Evolutionary conservation across 441 rosid genomes (phyloP), one percentile per base, ranked within the genome.

Genomic region (Gossypium gossypioides): DNA sequence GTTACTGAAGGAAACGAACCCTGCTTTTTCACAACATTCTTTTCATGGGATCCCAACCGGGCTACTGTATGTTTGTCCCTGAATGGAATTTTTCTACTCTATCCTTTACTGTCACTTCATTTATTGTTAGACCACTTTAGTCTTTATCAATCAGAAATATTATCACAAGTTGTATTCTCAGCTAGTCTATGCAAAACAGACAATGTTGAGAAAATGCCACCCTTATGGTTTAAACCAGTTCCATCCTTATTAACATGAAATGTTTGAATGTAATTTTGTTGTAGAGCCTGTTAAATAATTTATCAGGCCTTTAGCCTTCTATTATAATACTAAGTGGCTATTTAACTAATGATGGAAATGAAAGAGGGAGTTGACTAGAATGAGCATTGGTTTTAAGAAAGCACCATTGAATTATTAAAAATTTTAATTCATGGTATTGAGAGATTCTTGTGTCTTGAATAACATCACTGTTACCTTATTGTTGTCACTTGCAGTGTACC

Each of bases 1-100:
- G 81, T 96, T 63, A 84, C 90, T 4, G 97, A 93, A 85, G 98
- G 99, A 84, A 91, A 90, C 72, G 98, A 92, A 72, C 98, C 98
- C 48, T 86, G 90, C 79, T 92, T 92, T 86, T 96, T 92, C 85
- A 87, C 97, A 32, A 84, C 87, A 74, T 92, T 86, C 87, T 96
- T 96, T 81, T 81, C 86, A 13, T 96, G 98, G 99, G 99, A 96
- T 82, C 78, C 71, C 67, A 42, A 85, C 78, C 90, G 87, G 84
- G 85, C 96, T 62, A 82, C 74, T 65, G 99, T 96, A 85, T 68
- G 88, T 80, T 57, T 72, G 70, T 66, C 58, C 27, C 58, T 65
- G 69, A 70, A 37, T 8, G 22, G 16, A 32, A 59, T 77, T 64
- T 73, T 63, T 76, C n/a, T 44, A 57, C 64, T 55, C 27, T 64